Evolutionary conservation across 805 yeast genomes (phyloP).

Genomic region (Wickerhamiella spandovensis): DNA sequence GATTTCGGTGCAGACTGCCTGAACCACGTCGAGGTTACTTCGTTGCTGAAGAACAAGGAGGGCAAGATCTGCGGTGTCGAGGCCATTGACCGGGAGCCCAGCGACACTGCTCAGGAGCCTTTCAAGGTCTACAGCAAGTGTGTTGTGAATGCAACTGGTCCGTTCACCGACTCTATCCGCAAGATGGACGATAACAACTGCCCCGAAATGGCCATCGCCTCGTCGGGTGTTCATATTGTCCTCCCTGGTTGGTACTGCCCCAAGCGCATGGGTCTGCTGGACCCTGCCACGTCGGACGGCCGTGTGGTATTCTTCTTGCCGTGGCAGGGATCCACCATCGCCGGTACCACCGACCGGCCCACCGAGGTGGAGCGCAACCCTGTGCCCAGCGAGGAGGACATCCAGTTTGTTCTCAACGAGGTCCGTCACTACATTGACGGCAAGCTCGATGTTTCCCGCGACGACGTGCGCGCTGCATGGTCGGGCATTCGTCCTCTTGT

Average conservation of each 20-base stretch:
- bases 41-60: constrained; percentile 48
- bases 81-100: constrained; percentile 40
- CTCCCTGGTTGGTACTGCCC: constrained; percentile 91
- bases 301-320: constrained; percentile 95
- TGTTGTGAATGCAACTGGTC: constrained; percentile 89
- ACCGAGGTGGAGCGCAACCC: constrained; percentile 36
- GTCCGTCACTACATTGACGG: constrained; percentile 66
- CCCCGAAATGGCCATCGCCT: constrained; percentile 78
- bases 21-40: constrained; percentile 74
- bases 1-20: constrained; percentile 80
- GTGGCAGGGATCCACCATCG: constrained; percentile 94
- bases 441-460: constrained; percentile 75
- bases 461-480: constrained; percentile 91
- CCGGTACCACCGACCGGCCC: constrained; percentile 94
- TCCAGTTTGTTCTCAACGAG: constrained; percentile 74
- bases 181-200: constrained; percentile 59
- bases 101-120: constrained; percentile 45
- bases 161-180: constrained; percentile 70
- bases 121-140: constrained; percentile 53
- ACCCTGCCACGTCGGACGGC: constrained; percentile 87
- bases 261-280: constrained; percentile 71
- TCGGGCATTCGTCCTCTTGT: constrained; percentile 93
- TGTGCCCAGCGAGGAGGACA: constrained; percentile 75
- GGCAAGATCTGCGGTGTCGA: constrained; percentile 59
- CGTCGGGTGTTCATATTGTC: constrained; percentile 86